These are phyloP conservation scores for Aspergillus ostianus DNA, from an alignment of 495 filamentous ascomycete species.

Conservation along the genomic window DNA sequence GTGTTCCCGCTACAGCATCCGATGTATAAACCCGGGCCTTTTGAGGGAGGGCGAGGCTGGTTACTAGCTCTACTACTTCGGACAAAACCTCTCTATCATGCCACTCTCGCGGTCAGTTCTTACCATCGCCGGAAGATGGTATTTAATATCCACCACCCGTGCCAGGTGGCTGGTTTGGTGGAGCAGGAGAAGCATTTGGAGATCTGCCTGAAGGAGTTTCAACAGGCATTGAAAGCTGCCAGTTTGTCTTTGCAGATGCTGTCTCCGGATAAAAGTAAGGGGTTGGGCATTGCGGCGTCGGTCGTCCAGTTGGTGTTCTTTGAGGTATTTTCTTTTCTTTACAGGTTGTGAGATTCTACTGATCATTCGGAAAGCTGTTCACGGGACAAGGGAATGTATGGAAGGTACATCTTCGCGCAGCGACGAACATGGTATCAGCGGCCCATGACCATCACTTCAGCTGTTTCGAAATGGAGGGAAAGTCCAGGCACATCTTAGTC, in stretches of 20 bases:
- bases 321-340: neutral
- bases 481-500: neutral
- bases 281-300: neutral
- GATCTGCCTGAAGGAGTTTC: neutral
- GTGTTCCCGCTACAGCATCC: conserved; percentile 5
- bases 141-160: neutral
- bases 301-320: neutral
- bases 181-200: neutral
- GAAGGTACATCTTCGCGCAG: neutral
- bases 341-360: neutral
- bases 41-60: conserved; percentile 9
- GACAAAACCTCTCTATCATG: conserved; percentile 7
- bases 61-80: conserved; percentile 4
- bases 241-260: neutral
- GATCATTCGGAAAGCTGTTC: neutral
- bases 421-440: neutral
- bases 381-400: neutral
- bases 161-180: neutral
- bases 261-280: neutral
- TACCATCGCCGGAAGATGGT: conserved; percentile 5
- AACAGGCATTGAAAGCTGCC: neutral
- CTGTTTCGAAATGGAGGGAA: neutral
- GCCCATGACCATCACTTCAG: neutral
- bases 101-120: conserved; percentile 1
- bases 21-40: conserved; percentile 4